Conservation (phyloP, 1,284 basidiomycete genomes). For the Cryptococcus hybrid region DNA sequence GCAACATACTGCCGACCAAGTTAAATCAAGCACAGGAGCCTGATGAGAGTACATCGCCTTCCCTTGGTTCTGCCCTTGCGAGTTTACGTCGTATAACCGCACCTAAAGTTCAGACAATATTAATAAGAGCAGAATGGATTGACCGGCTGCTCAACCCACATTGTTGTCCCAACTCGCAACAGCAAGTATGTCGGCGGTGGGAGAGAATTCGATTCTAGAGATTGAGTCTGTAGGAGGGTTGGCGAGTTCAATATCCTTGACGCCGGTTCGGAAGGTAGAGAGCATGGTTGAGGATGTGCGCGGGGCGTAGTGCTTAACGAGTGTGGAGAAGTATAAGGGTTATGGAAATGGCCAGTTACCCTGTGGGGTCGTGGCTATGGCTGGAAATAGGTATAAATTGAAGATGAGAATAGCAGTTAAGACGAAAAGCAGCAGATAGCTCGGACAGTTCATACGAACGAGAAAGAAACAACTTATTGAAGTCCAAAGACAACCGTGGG, state of each 20-base stretch:
- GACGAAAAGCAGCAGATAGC: no score
- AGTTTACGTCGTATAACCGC: slow-evolving; percentile 58
- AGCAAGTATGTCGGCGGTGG: slow-evolving; percentile 67
- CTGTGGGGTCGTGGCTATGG: no score
- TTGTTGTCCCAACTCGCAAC: slow-evolving; percentile 77
- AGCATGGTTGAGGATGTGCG: slow-evolving; percentile 8
- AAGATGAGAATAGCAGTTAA: no score
- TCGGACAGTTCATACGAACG: no score
- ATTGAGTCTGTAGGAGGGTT: slow-evolving; percentile 73
- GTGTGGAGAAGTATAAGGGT: no score
- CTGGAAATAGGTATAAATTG: no score
- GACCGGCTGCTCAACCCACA: slow-evolving; percentile 50
- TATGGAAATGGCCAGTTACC: no score
- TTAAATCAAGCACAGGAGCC: slow-evolving; percentile 74
- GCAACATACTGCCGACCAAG: slow-evolving; percentile 66
- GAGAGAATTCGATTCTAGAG: slow-evolving; percentile 64
- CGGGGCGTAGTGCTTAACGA: no score
- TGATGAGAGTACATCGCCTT: slow-evolving; percentile 83
- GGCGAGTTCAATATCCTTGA: slow-evolving; percentile 70
- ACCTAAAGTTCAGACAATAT: slow-evolving; percentile 41
- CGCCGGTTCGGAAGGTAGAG: slow-evolving; percentile 23
- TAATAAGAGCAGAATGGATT: neutral
- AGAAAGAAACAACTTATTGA: no score
- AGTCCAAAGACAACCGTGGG: slow-evolving; percentile 18
- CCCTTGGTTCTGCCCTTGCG: slow-evolving; percentile 59